Base-by-base conservation (phyloP, 2,329 filamentous ascomycete genomes). In the Fusarium begoniae region DNA sequence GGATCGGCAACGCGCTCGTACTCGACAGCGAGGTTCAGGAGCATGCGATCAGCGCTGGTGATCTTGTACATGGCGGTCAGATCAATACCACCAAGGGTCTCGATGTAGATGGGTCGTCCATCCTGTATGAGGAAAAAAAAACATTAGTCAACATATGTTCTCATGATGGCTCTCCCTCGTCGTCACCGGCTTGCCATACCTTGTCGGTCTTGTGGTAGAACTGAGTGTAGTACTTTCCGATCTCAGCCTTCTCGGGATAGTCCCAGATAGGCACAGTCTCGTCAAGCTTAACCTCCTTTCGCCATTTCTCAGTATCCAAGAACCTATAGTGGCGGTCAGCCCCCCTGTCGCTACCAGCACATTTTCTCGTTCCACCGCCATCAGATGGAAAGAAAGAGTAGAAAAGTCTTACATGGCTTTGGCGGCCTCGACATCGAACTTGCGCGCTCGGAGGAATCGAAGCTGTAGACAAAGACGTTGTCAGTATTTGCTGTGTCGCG, bases 151-250 rank as follows among this genome's bases (percentile, higher is more conserved):
- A 72, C 47, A 54, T 24, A 35, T 55, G 40, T 62, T 30, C 48
- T 60, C 61, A 61, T 55, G 61, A 54, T 56, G 26, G 51, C 61
- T 69, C 60, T 40, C 45, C 43, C 45, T 38, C 47, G 26, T 41
- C 37, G 20, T 35, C 15, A 30, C 57, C 24, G n/a, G 38, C 22
- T 45, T 54, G 35, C 38, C 79, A 63, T 82, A 92, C 91, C 85
- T 94, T 95, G 85, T 96, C 94, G 18, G 91, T 96, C 87, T 98
- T 98, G 90, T 99, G 96, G 87, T 99, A 99, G 88, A 96, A 99
- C 86, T 99, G 96, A 54, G 94, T 94, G 86, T 99, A 99, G 88
- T 93, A 98, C 84, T 96, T 87, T 84, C 94, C 94, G 67, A 99
- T 90, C 81, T 96, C 83, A 63, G 89, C 80, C 84, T 96, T 96